These are phyloP conservation scores for Fusarium chuoi DNA, from an alignment of 2,329 filamentous ascomycete genomes.

Conservation along the genomic window DNA sequence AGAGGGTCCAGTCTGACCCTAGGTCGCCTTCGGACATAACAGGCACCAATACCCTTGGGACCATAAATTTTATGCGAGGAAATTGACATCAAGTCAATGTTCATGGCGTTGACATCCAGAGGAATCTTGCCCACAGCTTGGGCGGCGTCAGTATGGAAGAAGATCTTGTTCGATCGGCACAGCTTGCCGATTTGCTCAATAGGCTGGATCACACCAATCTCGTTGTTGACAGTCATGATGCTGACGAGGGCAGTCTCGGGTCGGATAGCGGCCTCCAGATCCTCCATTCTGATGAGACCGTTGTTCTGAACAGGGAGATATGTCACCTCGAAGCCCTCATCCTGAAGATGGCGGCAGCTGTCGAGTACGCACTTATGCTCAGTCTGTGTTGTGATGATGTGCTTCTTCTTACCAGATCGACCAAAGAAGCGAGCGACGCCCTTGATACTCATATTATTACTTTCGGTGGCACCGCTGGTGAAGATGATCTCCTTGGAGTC, in stretches of 20 bases:
- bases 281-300: slow-evolving; percentile 84
- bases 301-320: slow-evolving; percentile 91
- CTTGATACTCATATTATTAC: slow-evolving; percentile 99
- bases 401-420: slow-evolving; percentile 93
- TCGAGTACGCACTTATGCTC: slow-evolving; percentile 99
- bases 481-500: slow-evolving; percentile 99
- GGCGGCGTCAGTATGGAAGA: slow-evolving; percentile 97
- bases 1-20: slow-evolving; percentile 94
- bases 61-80: slow-evolving; percentile 99
- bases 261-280: slow-evolving; percentile 87
- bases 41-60: slow-evolving; percentile 95
- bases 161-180: slow-evolving; percentile 90
- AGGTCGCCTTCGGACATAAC: slow-evolving; percentile 91
- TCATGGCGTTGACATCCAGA: slow-evolving; percentile 96
- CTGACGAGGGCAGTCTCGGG: slow-evolving; percentile 93
- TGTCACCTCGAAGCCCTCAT: slow-evolving; percentile 96
- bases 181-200: slow-evolving; percentile 92
- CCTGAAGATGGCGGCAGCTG: slow-evolving; percentile 95
- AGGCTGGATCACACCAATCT: slow-evolving; percentile 99
- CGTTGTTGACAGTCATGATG: slow-evolving; percentile 99
- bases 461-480: slow-evolving; percentile 97
- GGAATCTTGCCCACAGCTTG: slow-evolving; percentile 99
- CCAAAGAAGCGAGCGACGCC: slow-evolving; percentile 97
- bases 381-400: slow-evolving; percentile 96
- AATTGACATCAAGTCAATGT: slow-evolving; percentile 98